phyloP scores from a whole-genome alignment of 192 early-diverging fungal species.

The Coemansia sp. region DNA sequence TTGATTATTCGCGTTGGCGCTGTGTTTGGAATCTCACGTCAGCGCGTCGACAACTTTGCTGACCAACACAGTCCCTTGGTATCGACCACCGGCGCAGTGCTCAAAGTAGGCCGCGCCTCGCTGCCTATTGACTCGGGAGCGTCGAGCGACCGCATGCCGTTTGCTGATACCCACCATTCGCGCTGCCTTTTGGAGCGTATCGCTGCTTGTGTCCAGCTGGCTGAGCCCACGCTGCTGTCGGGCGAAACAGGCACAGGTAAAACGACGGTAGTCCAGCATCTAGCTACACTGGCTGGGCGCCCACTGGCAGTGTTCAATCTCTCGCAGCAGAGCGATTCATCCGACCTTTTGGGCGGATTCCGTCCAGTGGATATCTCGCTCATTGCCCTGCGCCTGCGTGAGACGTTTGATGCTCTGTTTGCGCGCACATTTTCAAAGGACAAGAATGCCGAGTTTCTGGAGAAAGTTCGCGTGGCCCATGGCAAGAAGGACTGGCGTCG shows the following conservation, averaged over 20 bases:
- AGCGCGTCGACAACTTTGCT: constrained; percentile 68
- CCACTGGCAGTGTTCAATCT: constrained; percentile 91
- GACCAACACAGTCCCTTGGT: constrained; percentile 68
- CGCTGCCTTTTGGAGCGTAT: constrained; percentile 81
- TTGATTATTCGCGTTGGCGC: constrained; percentile 66
- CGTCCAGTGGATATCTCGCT: constrained; percentile 87
- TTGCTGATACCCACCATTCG: constrained; percentile 85
- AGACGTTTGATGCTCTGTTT: constrained; percentile 86
- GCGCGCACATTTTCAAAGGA: constrained; percentile 80
- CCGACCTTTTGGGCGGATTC: constrained; percentile 95
- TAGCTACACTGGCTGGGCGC: constrained; percentile 73
- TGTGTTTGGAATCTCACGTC: constrained; percentile 63
- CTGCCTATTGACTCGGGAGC: constrained; percentile 3
- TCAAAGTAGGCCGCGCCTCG: constrained; percentile 29
- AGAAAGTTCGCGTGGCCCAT: constrained; percentile 70
- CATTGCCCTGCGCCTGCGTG: constrained; percentile 75
- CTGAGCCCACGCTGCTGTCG: constrained; percentile 85
- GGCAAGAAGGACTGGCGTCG: constrained; percentile 80
- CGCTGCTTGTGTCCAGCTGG: constrained; percentile 73
- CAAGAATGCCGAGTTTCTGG: constrained; percentile 83
- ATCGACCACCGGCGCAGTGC: constrained; percentile 27
- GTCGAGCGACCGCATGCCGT: constrained; percentile 54
- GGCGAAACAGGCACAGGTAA: constrained; percentile 99
- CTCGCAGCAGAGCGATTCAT: constrained; percentile 92
- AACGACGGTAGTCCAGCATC: constrained; percentile 91